Base-by-base conservation (phyloP, 345 rosid genomes). In the Rhizophora mangle region DNA sequence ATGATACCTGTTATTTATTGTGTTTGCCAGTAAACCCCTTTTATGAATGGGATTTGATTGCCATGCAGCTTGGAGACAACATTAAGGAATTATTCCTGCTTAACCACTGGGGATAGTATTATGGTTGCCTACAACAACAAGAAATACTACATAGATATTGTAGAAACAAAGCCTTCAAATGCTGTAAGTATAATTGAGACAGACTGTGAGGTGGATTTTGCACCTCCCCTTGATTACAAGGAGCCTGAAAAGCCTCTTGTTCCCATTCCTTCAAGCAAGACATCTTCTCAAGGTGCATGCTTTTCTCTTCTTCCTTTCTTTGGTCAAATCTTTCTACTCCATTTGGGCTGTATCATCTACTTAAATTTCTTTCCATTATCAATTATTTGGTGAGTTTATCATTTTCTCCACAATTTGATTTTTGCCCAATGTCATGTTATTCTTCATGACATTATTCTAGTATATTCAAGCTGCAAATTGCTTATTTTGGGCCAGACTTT, bases 51-150 rank as follows among this genome's bases (percentile, higher is more conserved):
- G 36, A 34, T 32, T 30, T 10, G 3, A 73, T 79, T 59, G 52
- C 64, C 8, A 22, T 84, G 79, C 87, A 95, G 99, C 89, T 80
- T 95, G 75, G 99, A 92, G 88, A 90, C 97, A 34, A 90, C 99
- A 4, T 78, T 92, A 62, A 88, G 99, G 84, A 95, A 92, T 76
- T 95, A 88, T 82, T 95, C 98, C 34, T 95, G 99, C 84, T 84
- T 95, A 75, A 92, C 99, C 29, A 84, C 92, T 73, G 99, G 99
- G 76, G 97, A 95, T 74, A 90, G 97, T 81, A 92, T 95, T 69
- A 92, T 95, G 99, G 99, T 95, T 67, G 97, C 98, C 19, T 95
- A 95, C 75, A 95, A 92, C 88, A 92, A 90, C 74, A 95, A 95
- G 79, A 92, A 92, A 58, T 95, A 95, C 79, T 95, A 92, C 80